These are phyloP conservation scores for Citrus cavaleriei DNA, from an alignment of 345 rosid species.

Conservation along the genomic window DNA sequence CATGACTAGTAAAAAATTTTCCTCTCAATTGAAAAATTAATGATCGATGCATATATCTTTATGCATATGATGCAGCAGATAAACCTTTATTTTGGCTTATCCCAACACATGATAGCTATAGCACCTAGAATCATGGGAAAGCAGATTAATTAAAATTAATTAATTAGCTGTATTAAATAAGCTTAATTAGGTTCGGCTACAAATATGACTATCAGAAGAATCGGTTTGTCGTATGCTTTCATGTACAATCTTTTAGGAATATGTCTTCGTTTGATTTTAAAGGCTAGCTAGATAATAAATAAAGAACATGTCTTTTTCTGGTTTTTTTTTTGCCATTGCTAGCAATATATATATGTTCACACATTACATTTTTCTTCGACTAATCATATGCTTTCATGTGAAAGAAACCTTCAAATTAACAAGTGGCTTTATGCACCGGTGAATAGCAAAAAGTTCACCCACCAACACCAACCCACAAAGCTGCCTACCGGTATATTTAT, in stretches of 20 bases:
- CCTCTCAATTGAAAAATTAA: background rate
- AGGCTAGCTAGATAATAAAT: background rate
- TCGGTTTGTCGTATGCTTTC: background rate
- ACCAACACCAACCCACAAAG: background rate
- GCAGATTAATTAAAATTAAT: background rate
- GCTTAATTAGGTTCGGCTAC: background rate
- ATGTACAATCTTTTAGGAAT: background rate
- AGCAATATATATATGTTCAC: background rate
- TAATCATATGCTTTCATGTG: background rate
- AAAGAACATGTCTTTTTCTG: too few species aligned
- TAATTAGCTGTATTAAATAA: background rate
- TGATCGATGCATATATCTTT: background rate
- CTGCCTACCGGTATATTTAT: too few species aligned
- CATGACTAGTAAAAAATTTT: background rate
- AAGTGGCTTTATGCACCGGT: background rate
- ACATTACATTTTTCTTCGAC: too few species aligned
- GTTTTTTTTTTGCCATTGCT: background rate
- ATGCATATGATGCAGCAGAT: background rate
- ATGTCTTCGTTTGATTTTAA: too few species aligned
- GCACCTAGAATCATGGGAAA: background rate
- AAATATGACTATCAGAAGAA: background rate
- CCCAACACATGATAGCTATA: background rate
- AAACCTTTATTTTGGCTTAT: constrained; percentile 6
- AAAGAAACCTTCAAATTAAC: background rate
- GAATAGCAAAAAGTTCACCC: background rate